These are phyloP conservation scores for Dictyostelium intermedium DNA, from an alignment of 78 protist genomes.

Conservation along the genomic window DNA sequence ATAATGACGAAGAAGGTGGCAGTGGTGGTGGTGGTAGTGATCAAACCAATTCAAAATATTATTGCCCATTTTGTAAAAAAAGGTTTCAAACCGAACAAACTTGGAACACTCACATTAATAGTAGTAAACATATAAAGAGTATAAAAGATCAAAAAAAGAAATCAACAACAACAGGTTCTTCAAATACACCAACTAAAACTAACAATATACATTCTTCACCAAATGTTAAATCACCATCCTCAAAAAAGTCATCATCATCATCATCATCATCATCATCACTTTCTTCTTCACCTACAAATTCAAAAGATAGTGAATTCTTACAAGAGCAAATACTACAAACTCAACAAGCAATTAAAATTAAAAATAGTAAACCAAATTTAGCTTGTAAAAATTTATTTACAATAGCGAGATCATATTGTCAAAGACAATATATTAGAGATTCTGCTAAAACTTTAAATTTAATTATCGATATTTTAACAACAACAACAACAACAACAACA, in stretches of 20 bases:
- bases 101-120: constrained; percentile 38
- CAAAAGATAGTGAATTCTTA: neutral
- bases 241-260: constrained; percentile 1
- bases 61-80: constrained; percentile 58
- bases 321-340: constrained; percentile 4
- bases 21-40: neutral
- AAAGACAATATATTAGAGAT: constrained; percentile 30
- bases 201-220: neutral
- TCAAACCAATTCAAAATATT: neutral
- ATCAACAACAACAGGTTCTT: neutral
- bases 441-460: constrained; percentile 26
- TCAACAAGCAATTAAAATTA: constrained; percentile 6
- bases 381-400: constrained; percentile 42
- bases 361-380: constrained; percentile 35
- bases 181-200: neutral
- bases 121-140: constrained; percentile 39
- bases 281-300: neutral
- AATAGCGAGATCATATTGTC: constrained; percentile 35
- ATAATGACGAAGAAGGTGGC: neutral
- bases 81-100: constrained; percentile 70
- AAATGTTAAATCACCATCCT: neutral
- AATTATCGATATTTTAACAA: neutral
- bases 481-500: neutral
- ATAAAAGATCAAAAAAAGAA: constrained; percentile 45
- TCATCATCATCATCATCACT: neutral